Conservation (phyloP, 805 yeast species). For the Wickerhamiella lipophila region DNA sequence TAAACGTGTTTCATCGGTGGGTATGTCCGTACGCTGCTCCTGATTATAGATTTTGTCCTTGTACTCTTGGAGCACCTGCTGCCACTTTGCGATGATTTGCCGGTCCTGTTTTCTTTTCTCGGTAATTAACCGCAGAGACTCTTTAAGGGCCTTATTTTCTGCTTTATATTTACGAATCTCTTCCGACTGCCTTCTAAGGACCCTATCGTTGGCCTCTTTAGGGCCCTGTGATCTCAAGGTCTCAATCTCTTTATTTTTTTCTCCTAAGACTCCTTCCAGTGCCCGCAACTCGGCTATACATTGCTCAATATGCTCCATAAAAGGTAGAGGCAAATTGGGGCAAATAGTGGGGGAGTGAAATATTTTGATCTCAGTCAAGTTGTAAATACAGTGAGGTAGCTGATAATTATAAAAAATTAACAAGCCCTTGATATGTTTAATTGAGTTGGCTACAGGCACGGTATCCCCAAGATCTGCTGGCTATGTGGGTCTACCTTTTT, state of each 20-base stretch:
- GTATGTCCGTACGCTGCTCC: background rate
- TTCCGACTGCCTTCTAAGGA: background rate
- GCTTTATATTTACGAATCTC: background rate
- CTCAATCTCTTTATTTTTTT: background rate
- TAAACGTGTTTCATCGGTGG: background rate
- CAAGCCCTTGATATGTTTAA: no score
- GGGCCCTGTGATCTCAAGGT: background rate
- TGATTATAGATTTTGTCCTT: background rate
- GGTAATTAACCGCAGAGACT: background rate
- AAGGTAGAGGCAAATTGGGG: no score
- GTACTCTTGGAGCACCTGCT: background rate
- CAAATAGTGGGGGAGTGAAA: no score
- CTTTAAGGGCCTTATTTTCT: constrained; percentile 12
- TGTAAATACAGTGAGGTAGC: no score
- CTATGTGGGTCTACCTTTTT: no score
- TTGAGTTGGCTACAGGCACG: no score
- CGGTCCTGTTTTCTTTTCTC: constrained; percentile 9
- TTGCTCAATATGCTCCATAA: constrained; percentile 6
- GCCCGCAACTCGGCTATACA: background rate
- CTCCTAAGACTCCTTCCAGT: background rate
- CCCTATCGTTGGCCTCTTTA: no score
- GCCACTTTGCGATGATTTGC: constrained; percentile 7
- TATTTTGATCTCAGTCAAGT: no score
- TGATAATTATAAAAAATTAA: no score
- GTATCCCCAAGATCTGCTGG: no score